phyloP scores from a whole-genome alignment of 139 green algal genomes.

The Dunaliella primolecta region DNA sequence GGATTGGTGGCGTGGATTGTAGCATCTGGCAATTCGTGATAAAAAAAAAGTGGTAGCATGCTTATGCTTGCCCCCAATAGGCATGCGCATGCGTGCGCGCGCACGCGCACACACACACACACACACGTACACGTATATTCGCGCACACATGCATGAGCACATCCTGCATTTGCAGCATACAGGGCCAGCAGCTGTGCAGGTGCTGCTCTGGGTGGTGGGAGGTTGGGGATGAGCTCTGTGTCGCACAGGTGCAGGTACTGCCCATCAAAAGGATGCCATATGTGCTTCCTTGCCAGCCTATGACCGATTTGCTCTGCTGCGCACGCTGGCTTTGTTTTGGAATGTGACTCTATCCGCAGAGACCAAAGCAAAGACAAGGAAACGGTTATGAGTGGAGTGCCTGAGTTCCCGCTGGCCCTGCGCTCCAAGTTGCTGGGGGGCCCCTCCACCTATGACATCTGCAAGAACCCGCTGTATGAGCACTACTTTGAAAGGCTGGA shows the following conservation, averaged over 20 bases:
- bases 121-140: neutral
- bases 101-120: neutral
- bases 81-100: neutral
- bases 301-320: too few relatives aligned
- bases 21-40: too few relatives aligned
- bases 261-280: too few relatives aligned
- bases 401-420: constrained; percentile 44
- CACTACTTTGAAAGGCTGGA: constrained; percentile 25
- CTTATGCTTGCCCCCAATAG: neutral
- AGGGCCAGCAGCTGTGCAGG: too few relatives aligned
- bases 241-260: too few relatives aligned
- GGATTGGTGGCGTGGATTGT: too few relatives aligned
- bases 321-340: too few relatives aligned
- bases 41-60: neutral
- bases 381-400: constrained; percentile 5
- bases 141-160: neutral
- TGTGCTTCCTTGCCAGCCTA: too few relatives aligned
- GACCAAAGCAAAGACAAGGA: neutral
- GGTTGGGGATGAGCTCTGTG: too few relatives aligned
- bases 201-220: too few relatives aligned
- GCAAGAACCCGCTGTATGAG: constrained; percentile 22
- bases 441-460: constrained; percentile 25
- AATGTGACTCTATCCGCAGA: too few relatives aligned
- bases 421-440: constrained; percentile 46
- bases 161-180: too few relatives aligned